Evolutionary conservation across 306 rosid species (phyloP).

Genomic region (Cicer bijugum): DNA sequence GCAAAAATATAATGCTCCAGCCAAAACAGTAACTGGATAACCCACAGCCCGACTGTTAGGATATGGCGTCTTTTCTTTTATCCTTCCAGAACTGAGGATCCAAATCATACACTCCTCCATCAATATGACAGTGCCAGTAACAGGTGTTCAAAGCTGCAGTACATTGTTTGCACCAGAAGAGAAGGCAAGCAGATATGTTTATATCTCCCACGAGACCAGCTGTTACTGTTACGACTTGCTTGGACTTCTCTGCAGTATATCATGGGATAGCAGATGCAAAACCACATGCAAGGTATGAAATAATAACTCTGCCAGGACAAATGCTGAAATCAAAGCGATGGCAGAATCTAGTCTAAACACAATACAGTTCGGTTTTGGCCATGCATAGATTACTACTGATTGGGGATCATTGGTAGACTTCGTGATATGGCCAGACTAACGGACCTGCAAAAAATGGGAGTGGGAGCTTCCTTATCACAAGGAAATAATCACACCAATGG

Average conservation of each 20-base stretch:
- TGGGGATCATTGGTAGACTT: conserved; percentile 39
- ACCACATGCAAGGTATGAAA: conserved; percentile 37
- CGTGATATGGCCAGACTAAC: conserved; percentile 40
- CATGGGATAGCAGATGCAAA: conserved; percentile 39
- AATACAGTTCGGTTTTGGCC: conserved; percentile 32
- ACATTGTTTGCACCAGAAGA: conserved; percentile 29
- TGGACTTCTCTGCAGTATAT: conserved; percentile 37
- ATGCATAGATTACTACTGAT: conserved; percentile 13
- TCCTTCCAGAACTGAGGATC: conserved; percentile 40
- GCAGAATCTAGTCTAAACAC: conserved; percentile 44
- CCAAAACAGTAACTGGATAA: conserved; percentile 34
- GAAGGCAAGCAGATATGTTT: not conserved
- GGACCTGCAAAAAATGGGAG: conserved; percentile 37
- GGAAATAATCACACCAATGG: conserved; percentile 41
- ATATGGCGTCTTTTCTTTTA: conserved; percentile 27
- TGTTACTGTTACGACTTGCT: conserved; percentile 21
- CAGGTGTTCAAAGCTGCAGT: conserved; percentile 33
- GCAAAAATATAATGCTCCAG: conserved; percentile 27
- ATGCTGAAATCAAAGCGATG: conserved; percentile 38
- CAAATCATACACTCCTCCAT: conserved; percentile 36
- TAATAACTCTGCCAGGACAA: conserved; percentile 42
- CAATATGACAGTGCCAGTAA: conserved; percentile 19
- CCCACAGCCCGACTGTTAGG: conserved; percentile 9
- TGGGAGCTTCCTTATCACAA: conserved; percentile 36
- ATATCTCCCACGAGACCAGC: conserved; percentile 32